Evolutionary conservation across 495 filamentous ascomycete species (phyloP).

Genomic region (Penicillium bovifimosum): DNA sequence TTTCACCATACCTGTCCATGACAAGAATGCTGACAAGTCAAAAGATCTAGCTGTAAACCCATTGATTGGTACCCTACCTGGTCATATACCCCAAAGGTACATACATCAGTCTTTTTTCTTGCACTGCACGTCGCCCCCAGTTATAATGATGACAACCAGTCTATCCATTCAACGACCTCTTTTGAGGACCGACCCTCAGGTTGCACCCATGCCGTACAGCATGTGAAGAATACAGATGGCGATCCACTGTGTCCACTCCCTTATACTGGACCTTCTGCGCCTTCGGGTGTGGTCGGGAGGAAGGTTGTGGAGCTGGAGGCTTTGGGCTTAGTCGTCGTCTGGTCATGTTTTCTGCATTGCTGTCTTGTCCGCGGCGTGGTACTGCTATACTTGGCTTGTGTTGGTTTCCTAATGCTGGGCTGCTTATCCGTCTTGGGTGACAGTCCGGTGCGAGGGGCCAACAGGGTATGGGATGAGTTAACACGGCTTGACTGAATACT

Average conservation of each 20-base stretch:
- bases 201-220: conserved; percentile 19
- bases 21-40: conserved; percentile 8
- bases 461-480: conserved; percentile 58
- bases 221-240: conserved; percentile 21
- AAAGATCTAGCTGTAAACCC: conserved; percentile 15
- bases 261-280: conserved; percentile 58
- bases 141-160: conserved; percentile 87
- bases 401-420: conserved; percentile 24
- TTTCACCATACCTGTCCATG: background rate
- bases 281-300: conserved; percentile 48
- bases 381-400: conserved; percentile 47
- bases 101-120: conserved; percentile 2
- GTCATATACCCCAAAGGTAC: conserved; percentile 1
- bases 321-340: conserved; percentile 29
- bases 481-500: conserved; percentile 57
- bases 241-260: conserved; percentile 54
- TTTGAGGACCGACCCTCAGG: conserved; percentile 53
- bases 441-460: conserved; percentile 37
- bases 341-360: conserved; percentile 13
- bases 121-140: conserved; percentile 2
- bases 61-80: background rate
- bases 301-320: conserved; percentile 82
- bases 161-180: conserved; percentile 98
- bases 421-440: conserved; percentile 53
- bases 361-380: conserved; percentile 21